These are phyloP conservation scores for Ottelia alismoides DNA, from an alignment of 106 monocot species.

Conservation along the genomic window DNA sequence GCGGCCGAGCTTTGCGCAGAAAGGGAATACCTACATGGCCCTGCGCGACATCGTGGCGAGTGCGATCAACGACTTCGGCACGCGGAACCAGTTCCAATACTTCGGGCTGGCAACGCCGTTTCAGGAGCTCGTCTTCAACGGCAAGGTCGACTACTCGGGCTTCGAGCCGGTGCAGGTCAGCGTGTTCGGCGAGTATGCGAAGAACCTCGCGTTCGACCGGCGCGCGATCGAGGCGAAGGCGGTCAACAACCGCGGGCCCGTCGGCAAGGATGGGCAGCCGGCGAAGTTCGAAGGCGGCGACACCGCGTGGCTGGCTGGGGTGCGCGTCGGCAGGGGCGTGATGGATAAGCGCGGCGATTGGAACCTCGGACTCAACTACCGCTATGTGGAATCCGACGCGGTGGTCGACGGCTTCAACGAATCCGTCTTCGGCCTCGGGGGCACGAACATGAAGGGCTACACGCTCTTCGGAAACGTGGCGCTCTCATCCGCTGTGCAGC, in stretches of 20 bases:
- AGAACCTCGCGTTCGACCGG: neutral
- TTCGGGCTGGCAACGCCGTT: neutral
- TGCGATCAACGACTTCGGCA: too few relatives aligned
- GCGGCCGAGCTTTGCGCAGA: neutral
- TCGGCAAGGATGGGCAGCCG: neutral
- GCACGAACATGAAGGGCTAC: neutral
- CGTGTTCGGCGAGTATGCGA: neutral
- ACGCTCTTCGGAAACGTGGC: neutral
- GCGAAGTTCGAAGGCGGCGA: neutral
- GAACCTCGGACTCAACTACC: neutral
- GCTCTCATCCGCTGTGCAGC: neutral
- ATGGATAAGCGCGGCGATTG: neutral
- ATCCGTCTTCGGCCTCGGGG: neutral
- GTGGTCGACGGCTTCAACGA: neutral
- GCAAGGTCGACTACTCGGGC: neutral
- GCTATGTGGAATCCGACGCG: neutral
- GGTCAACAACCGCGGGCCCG: neutral
- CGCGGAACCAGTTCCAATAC: neutral
- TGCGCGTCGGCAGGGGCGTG: neutral
- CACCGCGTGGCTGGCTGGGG: neutral
- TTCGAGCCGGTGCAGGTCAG: neutral
- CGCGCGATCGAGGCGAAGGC: neutral
- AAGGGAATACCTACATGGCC: neutral
- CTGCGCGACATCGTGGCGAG: neutral
- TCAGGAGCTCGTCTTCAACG: neutral